A percentile compares a stretch with the other conserved stretches of the same genome.
Evolutionary conservation across 2,329 filamentous ascomycete genomes (phyloP).

Genomic region (Penicillium sp.): DNA sequence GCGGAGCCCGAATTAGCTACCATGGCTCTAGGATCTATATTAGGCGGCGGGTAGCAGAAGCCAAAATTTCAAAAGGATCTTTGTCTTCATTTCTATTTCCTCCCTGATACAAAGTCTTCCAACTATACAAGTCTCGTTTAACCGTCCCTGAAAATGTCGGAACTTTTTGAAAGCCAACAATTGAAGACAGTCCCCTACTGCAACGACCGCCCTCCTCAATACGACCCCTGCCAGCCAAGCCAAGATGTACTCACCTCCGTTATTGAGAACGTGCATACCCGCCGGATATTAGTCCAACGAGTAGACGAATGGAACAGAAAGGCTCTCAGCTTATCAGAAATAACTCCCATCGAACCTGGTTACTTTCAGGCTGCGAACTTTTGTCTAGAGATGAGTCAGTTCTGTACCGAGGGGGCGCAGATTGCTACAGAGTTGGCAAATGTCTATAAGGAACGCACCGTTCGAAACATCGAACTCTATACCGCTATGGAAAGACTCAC

Average conservation of each 20-base stretch:
- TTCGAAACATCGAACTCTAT: background rate
- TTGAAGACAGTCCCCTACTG: background rate
- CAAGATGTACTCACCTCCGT: background rate
- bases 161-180: background rate
- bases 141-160: background rate
- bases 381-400: background rate
- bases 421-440: background rate
- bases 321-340: background rate
- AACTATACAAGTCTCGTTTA: background rate
- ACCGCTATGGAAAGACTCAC: background rate
- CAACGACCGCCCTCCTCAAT: background rate
- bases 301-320: background rate
- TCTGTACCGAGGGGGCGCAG: background rate
- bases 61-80: background rate
- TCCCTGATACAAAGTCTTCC: background rate
- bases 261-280: background rate
- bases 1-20: background rate
- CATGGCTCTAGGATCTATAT: background rate
- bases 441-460: background rate
- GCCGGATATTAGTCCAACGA: background rate
- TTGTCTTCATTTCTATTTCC: background rate
- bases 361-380: background rate
- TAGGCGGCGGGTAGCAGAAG: background rate
- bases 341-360: background rate
- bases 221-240: background rate